Base-by-base conservation (phyloP, 2,329 filamentous ascomycete genomes). In the Epichloe festucae region DNA sequence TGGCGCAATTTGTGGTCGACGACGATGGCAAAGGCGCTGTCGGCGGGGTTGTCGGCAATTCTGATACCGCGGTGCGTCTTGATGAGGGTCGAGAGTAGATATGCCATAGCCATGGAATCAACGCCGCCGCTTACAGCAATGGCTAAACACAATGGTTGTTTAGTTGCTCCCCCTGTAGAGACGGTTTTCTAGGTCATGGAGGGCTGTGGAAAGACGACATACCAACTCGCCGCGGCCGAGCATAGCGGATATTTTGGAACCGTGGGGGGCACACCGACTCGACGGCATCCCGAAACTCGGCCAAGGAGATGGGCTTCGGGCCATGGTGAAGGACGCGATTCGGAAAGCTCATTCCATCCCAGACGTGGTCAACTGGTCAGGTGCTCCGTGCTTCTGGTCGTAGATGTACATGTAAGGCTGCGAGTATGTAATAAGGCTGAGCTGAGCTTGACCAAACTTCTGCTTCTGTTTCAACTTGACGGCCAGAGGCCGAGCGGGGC, bases 91-190 rank as follows among this genome's bases (percentile, higher is more conserved):
- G 73, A 75, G 63, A 86, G 87, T 38, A 97, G 76, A 54, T 74
- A 82, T 51, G 89, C 89, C 54, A 98, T 73, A 31, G 91, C 91
- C 90, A 97, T 98, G n/a, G 91, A 97, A 67, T 98, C 93, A 40
- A 93, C 87, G 7, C 93, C 93, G 23, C 93, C 93, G 62, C 90
- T 96, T 55, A 97, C 74, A 15, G 90, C 93, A 53, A 97, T 71
- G 50, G 77, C 84, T 87, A 55, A 7, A 21, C 7, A 3, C 8
- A 36, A 34, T 12, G n/a, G 41, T 51, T 36, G 41, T 42, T 52
- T 42, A 49, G 46, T 49, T 38, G 51, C 38, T 8, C 12, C 11
- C 11, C n/a, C 12, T 27, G 4, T 10, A 31, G 21, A 15, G 42
- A 31, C 6, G 23, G 42, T 3, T 12, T 2, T 31, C 23, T 7